phyloP scores from a whole-genome alignment of 768 basidiomycete species.

The Leccinum uliginosum region DNA sequence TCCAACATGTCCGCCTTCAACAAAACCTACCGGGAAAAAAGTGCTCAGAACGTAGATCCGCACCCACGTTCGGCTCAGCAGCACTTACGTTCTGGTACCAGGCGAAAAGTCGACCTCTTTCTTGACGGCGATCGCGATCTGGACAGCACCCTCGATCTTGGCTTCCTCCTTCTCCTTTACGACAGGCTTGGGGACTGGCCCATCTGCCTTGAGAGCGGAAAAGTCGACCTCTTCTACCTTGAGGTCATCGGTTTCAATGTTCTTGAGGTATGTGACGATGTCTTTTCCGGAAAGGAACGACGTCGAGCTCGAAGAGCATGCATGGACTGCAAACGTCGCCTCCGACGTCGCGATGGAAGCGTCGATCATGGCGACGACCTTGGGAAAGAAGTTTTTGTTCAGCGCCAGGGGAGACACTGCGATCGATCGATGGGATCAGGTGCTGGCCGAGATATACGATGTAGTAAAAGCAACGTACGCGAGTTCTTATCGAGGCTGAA shows the following conservation, averaged over 20 bases:
- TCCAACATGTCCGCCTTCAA: slow-evolving; percentile 99
- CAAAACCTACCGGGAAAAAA: slow-evolving; percentile 60
- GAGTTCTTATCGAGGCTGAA: slow-evolving; percentile 83
- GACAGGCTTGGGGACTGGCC: slow-evolving; percentile 31
- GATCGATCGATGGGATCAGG: slow-evolving; percentile 6
- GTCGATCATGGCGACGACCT: slow-evolving; percentile 74
- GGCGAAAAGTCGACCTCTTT: slow-evolving; percentile 89
- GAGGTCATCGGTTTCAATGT: slow-evolving; percentile 59
- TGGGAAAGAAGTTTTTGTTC: slow-evolving; percentile 58
- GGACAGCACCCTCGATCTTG: slow-evolving; percentile 83
- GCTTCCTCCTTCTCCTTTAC: slow-evolving; percentile 66
- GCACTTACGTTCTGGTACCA: slow-evolving; percentile 87
- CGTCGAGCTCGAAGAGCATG: slow-evolving; percentile 64
- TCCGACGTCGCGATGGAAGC: slow-evolving; percentile 64
- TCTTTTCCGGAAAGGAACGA: slow-evolving; percentile 78
- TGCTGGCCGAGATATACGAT: background rate
- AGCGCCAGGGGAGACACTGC: slow-evolving; percentile 82
- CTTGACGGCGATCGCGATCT: slow-evolving; percentile 92
- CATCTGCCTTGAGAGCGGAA: slow-evolving; percentile 49
- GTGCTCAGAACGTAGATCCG: slow-evolving; percentile 4
- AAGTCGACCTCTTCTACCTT: slow-evolving; percentile 78
- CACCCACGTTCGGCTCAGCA: background rate
- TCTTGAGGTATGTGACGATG: slow-evolving; percentile 65
- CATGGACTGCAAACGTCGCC: slow-evolving; percentile 70
- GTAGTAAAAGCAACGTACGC: slow-evolving; percentile 45